Percentiles rank a stretch among this genome's conserved stretches.
Conservation (phyloP, 2,329 filamentous ascomycete species). For the Claviceps spartinae region DNA sequence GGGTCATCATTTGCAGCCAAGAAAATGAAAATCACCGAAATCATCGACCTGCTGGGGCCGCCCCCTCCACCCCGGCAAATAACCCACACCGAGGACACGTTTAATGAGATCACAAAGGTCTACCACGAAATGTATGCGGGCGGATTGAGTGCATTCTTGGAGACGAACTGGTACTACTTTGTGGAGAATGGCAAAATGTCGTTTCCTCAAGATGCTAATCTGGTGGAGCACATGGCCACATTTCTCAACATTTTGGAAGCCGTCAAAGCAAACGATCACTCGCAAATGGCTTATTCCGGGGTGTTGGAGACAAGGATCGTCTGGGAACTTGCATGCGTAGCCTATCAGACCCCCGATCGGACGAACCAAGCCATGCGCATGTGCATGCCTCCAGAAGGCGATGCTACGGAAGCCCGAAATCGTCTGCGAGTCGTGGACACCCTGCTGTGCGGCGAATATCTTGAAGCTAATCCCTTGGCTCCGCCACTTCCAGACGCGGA, state of each 20-base stretch:
- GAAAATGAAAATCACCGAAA: conserved; percentile 59
- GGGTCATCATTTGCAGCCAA: conserved; percentile 13
- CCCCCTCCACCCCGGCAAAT: conserved; percentile 41
- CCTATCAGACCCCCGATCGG: conserved; percentile 24
- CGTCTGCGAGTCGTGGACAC: conserved; percentile 65
- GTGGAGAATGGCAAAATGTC: conserved; percentile 29
- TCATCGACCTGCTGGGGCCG: conserved; percentile 49
- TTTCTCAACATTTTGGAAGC: conserved; percentile 44
- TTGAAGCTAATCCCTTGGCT: conserved; percentile 43
- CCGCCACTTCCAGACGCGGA: conserved; percentile 36
- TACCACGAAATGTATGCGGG: conserved; percentile 66
- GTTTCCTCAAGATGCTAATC: conserved; percentile 36
- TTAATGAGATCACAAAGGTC: conserved; percentile 56
- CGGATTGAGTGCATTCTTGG: conserved; percentile 62
- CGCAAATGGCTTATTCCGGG: conserved; percentile 39
- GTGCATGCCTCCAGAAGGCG: conserved; percentile 37
- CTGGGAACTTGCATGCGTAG: conserved; percentile 44
- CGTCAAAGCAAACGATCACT: conserved; percentile 34
- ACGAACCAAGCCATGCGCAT: conserved; percentile 20
- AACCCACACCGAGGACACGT: conserved; percentile 33
- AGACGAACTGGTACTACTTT: conserved; percentile 68
- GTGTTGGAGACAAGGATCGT: conserved; percentile 44
- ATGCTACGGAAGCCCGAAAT: conserved; percentile 49
- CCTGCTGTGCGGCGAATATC: conserved; percentile 57
- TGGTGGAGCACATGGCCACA: conserved; percentile 54